A percentile compares a stretch with the other conserved stretches of the same genome.
These are phyloP conservation scores for Trametes gibbosa DNA, from an alignment of 768 basidiomycete genomes.

Conservation along the genomic window DNA sequence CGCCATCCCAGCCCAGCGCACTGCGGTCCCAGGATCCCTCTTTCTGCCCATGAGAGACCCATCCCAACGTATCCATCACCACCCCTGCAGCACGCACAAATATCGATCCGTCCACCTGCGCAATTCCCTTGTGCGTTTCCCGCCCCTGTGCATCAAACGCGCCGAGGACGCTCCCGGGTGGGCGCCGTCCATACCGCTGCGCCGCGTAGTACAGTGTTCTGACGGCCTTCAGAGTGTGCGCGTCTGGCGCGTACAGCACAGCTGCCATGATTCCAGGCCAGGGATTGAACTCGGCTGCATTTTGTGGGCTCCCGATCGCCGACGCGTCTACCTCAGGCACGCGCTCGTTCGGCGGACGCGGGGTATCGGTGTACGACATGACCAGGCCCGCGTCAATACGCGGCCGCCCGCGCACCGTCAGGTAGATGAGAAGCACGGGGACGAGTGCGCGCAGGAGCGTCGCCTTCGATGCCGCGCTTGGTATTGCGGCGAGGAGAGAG, in stretches of 20 bases:
- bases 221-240: conserved; percentile 40
- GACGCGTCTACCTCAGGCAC: conserved; percentile 17
- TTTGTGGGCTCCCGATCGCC: conserved; percentile 36
- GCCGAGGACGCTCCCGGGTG: conserved; percentile 41
- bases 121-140: conserved; percentile 47
- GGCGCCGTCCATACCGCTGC: conserved; percentile 43
- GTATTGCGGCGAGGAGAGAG: conserved; percentile 35
- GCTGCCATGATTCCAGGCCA: conserved; percentile 51
- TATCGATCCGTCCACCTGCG: conserved; percentile 50
- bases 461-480: conserved; percentile 38
- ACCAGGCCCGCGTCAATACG: conserved; percentile 45
- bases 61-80: conserved; percentile 53
- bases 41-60: conserved; percentile 51
- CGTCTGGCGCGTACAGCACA: conserved; percentile 47
- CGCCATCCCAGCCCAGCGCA: conserved; percentile 59
- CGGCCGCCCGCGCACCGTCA: conserved; percentile 50
- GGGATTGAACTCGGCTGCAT: conserved; percentile 43
- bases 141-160: conserved; percentile 37
- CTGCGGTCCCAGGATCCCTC: conserved; percentile 53
- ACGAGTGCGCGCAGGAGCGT: conserved; percentile 45
- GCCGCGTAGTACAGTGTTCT: conserved; percentile 49
- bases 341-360: conserved; percentile 35
- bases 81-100: conserved; percentile 58
- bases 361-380: conserved; percentile 44
- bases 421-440: conserved; percentile 35